A percentile compares a stretch with the other conserved stretches of the same genome.
phyloP scores from a whole-genome alignment of 805 yeast genomes.

The Kuraishia borneana region DNA sequence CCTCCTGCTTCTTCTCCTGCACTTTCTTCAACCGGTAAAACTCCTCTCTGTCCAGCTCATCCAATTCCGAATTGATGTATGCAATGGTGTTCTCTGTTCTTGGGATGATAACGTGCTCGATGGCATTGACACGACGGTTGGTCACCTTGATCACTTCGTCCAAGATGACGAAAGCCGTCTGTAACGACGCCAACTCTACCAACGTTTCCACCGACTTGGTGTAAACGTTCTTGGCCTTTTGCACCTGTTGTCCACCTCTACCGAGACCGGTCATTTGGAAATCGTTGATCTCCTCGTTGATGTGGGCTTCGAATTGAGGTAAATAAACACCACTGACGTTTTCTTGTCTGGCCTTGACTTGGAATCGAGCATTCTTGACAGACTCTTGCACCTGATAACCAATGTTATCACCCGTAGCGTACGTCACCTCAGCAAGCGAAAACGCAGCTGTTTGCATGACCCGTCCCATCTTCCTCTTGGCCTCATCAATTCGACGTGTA shows the following conservation, averaged over 20 bases:
- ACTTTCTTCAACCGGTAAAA: slow-evolving; percentile 89
- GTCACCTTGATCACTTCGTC: slow-evolving; percentile 98
- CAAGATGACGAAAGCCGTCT: slow-evolving; percentile 90
- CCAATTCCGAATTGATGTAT: slow-evolving; percentile 89
- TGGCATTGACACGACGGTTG: slow-evolving; percentile 96
- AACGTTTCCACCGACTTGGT: slow-evolving; percentile 95
- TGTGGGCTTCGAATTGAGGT: slow-evolving; percentile 83
- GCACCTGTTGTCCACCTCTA: slow-evolving; percentile 97
- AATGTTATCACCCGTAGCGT: slow-evolving; percentile 95
- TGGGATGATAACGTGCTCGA: slow-evolving; percentile 96
- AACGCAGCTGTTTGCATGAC: slow-evolving; percentile 98
- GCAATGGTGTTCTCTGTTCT: slow-evolving; percentile 92
- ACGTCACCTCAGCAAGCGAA: slow-evolving; percentile 92
- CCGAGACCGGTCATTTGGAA: slow-evolving; percentile 96
- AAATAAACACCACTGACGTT: slow-evolving; percentile 92
- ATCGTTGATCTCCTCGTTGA: slow-evolving; percentile 81
- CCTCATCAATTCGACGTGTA: slow-evolving; percentile 85
- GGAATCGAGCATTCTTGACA: slow-evolving; percentile 83
- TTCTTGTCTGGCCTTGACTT: slow-evolving; percentile 85
- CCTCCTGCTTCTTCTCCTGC: slow-evolving; percentile 85
- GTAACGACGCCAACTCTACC: slow-evolving; percentile 91
- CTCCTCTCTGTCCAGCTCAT: slow-evolving; percentile 97
- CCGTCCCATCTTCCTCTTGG: slow-evolving; percentile 94
- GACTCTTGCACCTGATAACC: slow-evolving; percentile 94
- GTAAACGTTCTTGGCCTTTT: slow-evolving; percentile 85